Base-by-base conservation (phyloP, 192 early-diverging fungal genomes). In the Dissophora ornata region DNA sequence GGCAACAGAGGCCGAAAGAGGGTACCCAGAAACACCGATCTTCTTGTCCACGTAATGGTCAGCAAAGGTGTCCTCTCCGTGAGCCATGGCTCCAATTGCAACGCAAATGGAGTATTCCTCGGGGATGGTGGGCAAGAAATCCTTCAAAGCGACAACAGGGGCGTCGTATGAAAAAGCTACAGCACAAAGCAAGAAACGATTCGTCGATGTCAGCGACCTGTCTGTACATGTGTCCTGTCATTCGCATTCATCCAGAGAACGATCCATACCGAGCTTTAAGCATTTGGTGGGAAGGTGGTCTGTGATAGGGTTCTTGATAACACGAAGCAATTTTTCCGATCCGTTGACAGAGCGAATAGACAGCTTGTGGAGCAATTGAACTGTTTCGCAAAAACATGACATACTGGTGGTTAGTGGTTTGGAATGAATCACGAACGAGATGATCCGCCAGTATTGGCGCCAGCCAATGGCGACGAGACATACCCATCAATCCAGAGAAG, bases 331-430 rank as follows among this genome's bases (percentile, higher is more conserved):
- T 68, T 95, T 96, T 67, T 98, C 96, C 15, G 86, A 86, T 30
- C 95, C 95, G 71, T 94, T 91, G 25, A 96, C 95, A 29, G 96
- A 89, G 24, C 92, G 92, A 79, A 99, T 97, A 45, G 89, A 90
- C 80, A 98, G 83, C 79, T 99, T 99, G 83, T 99, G 98, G 28
- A 98, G 89, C 62, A 99, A 87, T 90, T 99, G 97, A 26, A 98
- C 96, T 93, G 63, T 28, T 44, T 40, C 19, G 24, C 44, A 16
- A 29, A 18, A 11, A 45, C 4, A n/a, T n/a, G n/a, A n/a, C n/a
- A n/a, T n/a, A n/a, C n/a, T n/a, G n/a, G n/a, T n/a, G n/a, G n/a
- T n/a, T n/a, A n/a, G n/a, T n/a, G n/a, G n/a, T n/a, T n/a, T n/a
- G n/a, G n/a, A n/a, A n/a, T n/a, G n/a, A n/a, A n/a, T n/a, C n/a